Evolutionary conservation across 805 yeast species (phyloP), one percentile per base, ranked within the genome.

Genomic region (Candida broadrunensis): DNA sequence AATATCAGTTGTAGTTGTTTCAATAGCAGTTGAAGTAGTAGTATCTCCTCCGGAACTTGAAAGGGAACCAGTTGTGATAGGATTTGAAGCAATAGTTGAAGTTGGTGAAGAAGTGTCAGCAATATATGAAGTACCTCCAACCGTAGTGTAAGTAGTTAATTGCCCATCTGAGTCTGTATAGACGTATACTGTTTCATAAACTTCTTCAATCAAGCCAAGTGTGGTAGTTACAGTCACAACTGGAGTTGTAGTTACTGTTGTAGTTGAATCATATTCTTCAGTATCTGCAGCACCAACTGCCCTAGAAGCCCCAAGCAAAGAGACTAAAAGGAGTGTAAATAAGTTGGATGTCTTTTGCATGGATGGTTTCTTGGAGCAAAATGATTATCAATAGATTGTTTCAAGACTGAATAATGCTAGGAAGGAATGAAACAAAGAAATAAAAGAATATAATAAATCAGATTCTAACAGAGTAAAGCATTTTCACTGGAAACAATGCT

Each of bases 181-280:
- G 21, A 63, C 47, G 45, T 65, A 66, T 6, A 42, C 58, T 4
- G 65, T 56, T 21, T 52, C 63, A 37, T 41, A 56, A 18, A 63
- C 43, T 18, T 52, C 53, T 36, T 53, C 63, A n/a, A 52, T 41
- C 19, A 46, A 49, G 5, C 52, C 58, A 6, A 60, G 51, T 11
- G 66, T 60, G 15, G 60, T 59, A 15, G 70, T 58, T 16, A 47
- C 49, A 1, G 72, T 63, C 8, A 58, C 62, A 9, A 58, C 51
- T 17, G 61, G 58, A 17, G 67, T 61, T 14, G 46, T 40, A 25
- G 66, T 61, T 7, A 51, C 45, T 20, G 54, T 50, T 12, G 60
- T 54, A n/a, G 60, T 54, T 7, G 44, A 46, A 15, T 38, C 52
- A 14, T 40, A 45, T 18, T 38, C 47, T 12, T 36, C 46, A n/a